A percentile compares a stretch with the other conserved stretches of the same genome.
Conservation (phyloP, 2,329 filamentous ascomycete genomes). For the Beauveria rudraprayagi region DNA sequence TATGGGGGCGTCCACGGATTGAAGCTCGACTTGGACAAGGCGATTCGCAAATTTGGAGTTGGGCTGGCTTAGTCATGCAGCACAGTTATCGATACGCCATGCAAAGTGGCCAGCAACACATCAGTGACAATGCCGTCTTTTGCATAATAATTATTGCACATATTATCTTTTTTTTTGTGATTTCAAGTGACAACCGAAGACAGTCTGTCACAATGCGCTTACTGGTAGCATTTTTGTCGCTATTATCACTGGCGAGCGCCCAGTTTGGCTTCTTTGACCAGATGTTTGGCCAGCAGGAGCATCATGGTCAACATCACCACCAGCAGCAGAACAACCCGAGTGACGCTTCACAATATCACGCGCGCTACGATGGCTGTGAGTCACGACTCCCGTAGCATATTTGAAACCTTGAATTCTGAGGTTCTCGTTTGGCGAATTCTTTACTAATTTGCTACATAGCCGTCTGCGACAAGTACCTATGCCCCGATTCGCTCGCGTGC, state of each 20-base stretch:
- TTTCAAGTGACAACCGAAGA: constrained; percentile 24
- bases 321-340: constrained; percentile 73
- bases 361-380: constrained; percentile 60
- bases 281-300: constrained; percentile 66
- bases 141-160: background rate
- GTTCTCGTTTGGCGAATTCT: background rate
- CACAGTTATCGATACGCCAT: constrained; percentile 16
- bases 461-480: constrained; percentile 89
- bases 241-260: constrained; percentile 56
- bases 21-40: constrained; percentile 15
- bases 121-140: constrained; percentile 1
- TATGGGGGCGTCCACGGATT: constrained; percentile 21
- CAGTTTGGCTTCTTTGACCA: constrained; percentile 97
- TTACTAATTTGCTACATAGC: constrained; percentile 37
- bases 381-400: background rate
- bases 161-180: background rate
- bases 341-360: constrained; percentile 73
- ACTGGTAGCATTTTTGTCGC: constrained; percentile 43
- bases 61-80: constrained; percentile 10
- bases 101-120: constrained; percentile 15
- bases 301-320: constrained; percentile 35
- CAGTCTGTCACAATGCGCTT: constrained; percentile 13
- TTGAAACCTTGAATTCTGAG: background rate
- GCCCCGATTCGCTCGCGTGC: constrained; percentile 87
- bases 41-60: constrained; percentile 12